A percentile compares a stretch with the other conserved stretches of the same genome.
phyloP scores from a whole-genome alignment of 129 eudicot genomes.

The Ambrosia artemisiifolia region DNA sequence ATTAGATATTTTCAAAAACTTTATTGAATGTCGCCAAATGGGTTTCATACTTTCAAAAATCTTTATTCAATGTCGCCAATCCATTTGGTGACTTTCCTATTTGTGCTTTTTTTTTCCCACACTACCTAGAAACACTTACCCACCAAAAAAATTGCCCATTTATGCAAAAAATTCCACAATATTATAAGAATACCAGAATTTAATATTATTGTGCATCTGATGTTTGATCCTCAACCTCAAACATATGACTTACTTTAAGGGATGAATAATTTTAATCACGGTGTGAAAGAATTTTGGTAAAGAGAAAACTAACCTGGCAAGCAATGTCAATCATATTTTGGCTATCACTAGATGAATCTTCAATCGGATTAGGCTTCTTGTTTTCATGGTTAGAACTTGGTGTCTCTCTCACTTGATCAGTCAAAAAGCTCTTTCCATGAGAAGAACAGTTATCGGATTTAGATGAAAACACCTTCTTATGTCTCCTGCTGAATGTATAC shows the following conservation, averaged over 20 bases:
- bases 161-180: too few relatives aligned
- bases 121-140: too few relatives aligned
- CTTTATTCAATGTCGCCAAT: too few relatives aligned
- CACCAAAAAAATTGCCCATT: too few relatives aligned
- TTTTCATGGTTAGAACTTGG: constrained; percentile 7
- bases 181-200: background rate
- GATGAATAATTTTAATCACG: background rate
- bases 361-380: constrained; percentile 5
- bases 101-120: too few relatives aligned
- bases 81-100: too few relatives aligned
- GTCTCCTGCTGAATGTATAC: constrained; percentile 52
- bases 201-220: background rate
- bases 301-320: constrained; percentile 46
- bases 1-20: too few relatives aligned
- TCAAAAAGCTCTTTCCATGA: constrained; percentile 1
- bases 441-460: constrained; percentile 27
- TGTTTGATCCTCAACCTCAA: background rate
- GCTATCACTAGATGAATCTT: constrained; percentile 31
- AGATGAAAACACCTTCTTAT: constrained; percentile 31
- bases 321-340: constrained; percentile 41
- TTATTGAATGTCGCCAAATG: too few relatives aligned
- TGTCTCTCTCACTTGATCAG: constrained; percentile 5
- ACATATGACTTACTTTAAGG: background rate
- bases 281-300: background rate
- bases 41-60: too few relatives aligned